Conservation (phyloP, 805 yeast genomes). For the Starmerella vaccinii region DNA sequence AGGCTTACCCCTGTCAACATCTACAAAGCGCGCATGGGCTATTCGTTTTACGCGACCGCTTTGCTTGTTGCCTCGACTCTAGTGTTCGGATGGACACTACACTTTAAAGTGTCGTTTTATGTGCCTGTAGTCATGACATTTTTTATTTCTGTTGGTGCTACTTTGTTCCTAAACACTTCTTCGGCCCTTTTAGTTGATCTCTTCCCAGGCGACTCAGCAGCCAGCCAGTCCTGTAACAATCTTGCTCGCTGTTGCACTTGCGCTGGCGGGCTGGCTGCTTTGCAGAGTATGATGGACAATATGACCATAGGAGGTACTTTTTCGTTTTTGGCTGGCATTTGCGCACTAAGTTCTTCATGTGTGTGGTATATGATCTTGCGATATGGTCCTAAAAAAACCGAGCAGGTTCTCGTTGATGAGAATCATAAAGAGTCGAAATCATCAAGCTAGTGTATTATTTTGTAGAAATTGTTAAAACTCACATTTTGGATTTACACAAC, state of each 20-base stretch:
- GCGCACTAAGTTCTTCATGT: slow-evolving; percentile 21
- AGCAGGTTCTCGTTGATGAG: not conserved
- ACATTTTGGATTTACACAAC: too few relatives aligned
- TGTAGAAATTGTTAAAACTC: too few relatives aligned
- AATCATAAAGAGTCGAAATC: not conserved
- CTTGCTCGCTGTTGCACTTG: slow-evolving; percentile 61
- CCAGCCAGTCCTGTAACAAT: slow-evolving; percentile 65
- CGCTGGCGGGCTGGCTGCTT: slow-evolving; percentile 60
- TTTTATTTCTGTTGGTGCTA: slow-evolving; percentile 47
- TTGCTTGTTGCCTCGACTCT: slow-evolving; percentile 37
- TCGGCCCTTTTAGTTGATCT: slow-evolving; percentile 68
- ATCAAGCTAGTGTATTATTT: not conserved
- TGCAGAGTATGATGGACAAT: slow-evolving; percentile 46
- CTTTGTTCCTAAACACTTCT: slow-evolving; percentile 47
- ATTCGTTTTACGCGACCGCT: slow-evolving; percentile 37
- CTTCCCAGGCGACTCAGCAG: slow-evolving; percentile 58
- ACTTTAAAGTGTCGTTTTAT: slow-evolving; percentile 39
- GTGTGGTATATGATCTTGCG: slow-evolving; percentile 10
- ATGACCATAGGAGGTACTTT: slow-evolving; percentile 69
- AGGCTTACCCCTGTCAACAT: slow-evolving; percentile 30
- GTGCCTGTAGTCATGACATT: slow-evolving; percentile 51
- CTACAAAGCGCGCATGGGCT: slow-evolving; percentile 45
- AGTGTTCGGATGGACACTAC: slow-evolving; percentile 67
- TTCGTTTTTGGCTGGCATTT: slow-evolving; percentile 50
- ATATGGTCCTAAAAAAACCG: slow-evolving; percentile 12